Evolutionary conservation across 352 stramenopile genomes (phyloP).

Genomic region (Globisporangium viniferum): DNA sequence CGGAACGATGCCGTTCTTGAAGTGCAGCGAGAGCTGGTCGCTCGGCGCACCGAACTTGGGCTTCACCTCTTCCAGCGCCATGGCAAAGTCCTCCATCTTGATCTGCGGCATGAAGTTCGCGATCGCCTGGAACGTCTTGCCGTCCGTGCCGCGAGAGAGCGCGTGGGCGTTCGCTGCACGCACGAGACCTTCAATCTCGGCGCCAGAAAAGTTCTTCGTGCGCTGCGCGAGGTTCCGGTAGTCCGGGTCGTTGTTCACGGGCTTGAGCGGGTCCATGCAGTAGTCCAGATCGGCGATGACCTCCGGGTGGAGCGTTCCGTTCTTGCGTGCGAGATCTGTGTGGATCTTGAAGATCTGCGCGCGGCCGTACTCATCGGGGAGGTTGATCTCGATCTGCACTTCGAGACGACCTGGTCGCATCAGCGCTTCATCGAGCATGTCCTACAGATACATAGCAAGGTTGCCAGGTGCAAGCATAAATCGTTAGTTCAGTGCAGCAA

Average conservation of each 20-base stretch:
- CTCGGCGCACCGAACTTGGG: slow-evolving; percentile 96
- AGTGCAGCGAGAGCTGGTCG: slow-evolving; percentile 94
- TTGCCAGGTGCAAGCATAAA: background rate
- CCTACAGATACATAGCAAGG: slow-evolving; percentile 21
- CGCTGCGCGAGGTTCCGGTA: slow-evolving; percentile 91
- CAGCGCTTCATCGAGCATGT: slow-evolving; percentile 95
- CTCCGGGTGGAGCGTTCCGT: slow-evolving; percentile 60
- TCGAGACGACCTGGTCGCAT: slow-evolving; percentile 98
- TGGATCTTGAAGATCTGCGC: slow-evolving; percentile 99
- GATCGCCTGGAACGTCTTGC: slow-evolving; percentile 81
- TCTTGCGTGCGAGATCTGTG: slow-evolving; percentile 86
- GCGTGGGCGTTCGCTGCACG: slow-evolving; percentile 90
- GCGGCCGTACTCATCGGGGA: slow-evolving; percentile 94
- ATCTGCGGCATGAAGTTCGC: slow-evolving; percentile 78
- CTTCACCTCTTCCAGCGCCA: slow-evolving; percentile 94
- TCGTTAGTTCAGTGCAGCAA: background rate
- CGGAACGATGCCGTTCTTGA: slow-evolving; percentile 96
- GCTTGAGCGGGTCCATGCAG: slow-evolving; percentile 65
- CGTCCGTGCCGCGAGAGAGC: slow-evolving; percentile 76
- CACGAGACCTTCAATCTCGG: slow-evolving; percentile 98
- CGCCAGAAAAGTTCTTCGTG: slow-evolving; percentile 99
- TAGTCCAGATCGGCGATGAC: slow-evolving; percentile 79
- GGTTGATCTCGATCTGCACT: slow-evolving; percentile 99
- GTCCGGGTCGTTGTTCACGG: slow-evolving; percentile 58
- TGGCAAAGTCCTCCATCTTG: slow-evolving; percentile 93